Base-by-base conservation (phyloP, 495 filamentous ascomycete species). In the Xylaria palmicola region DNA sequence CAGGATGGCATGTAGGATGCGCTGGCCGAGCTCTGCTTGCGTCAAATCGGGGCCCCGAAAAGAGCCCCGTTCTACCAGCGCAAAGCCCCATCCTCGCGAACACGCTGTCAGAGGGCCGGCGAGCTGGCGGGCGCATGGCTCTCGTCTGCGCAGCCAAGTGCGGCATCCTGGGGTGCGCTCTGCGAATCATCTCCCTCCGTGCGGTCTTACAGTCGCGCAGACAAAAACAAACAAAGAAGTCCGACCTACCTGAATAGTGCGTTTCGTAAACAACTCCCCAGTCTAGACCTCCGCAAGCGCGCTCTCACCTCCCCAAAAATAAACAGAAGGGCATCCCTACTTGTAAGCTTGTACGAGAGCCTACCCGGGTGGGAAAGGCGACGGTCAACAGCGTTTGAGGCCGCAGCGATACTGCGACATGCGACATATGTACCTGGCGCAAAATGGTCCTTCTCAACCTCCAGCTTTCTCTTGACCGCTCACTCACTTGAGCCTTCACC, bases 1-100 rank as follows among this genome's bases (percentile, higher is more conserved):
- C 59, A 62, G 60, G 54, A 64, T 68, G 61, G 61, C n/a, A 65
- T 64, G 52, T 68, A 57, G 62, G 66, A 69, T 72, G 69, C 69
- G 69, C 69, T 72, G 69, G 69, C 69, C 64, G 56, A 69, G 69
- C 68, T 72, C 67, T 60, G 64, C 67, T 60, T 69, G 69, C 66
- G 67, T 71, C 69, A 67, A 71, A 71, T 71, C 67, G 69, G 59
- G 63, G 57, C 69, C 66, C 55, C 64, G 69, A 52, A 68, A 65
- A 48, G n/a, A n/a, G 52, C 48, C 61, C 65, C 67, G 65, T 63
- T 71, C 62, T 65, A 61, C 69, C 57, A 52, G 59, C 44, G 56
- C 30, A 47, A n/a, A 63, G 43, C 62, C 57, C 62, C 57, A 71
- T 71, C 66, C 68, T 66, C 62, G 67, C 62, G 62, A 60, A 65